These are phyloP conservation scores for Penicillium sp. DNA, from an alignment of 2,329 filamentous ascomycete species.

Conservation along the genomic window DNA sequence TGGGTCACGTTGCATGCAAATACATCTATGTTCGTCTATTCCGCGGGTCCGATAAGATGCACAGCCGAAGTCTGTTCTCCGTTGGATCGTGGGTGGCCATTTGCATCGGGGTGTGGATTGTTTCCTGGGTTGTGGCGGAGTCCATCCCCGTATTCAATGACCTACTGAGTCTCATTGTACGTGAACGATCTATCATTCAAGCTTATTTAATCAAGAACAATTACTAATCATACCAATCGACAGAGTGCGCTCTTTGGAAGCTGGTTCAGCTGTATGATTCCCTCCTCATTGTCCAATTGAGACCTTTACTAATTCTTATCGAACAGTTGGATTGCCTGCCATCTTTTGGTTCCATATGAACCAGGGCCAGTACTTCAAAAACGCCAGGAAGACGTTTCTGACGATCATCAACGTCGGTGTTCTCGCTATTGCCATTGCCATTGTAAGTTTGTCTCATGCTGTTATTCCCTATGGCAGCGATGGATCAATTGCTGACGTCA, in stretches of 20 bases:
- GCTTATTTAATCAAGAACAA: not conserved
- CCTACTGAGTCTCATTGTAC: conserved; percentile 63
- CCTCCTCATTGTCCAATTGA: not conserved
- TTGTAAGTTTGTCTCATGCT: conserved; percentile 21
- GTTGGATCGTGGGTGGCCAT: conserved; percentile 64
- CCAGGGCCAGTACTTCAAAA: conserved; percentile 34
- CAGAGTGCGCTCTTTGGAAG: conserved; percentile 62
- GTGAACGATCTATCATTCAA: conserved; percentile 3
- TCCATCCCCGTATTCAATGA: conserved; percentile 71
- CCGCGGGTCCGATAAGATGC: conserved; percentile 59
- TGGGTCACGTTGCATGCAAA: conserved; percentile 68
- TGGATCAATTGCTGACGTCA: conserved; percentile 5
- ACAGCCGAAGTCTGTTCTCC: conserved; percentile 53
- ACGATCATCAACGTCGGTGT: conserved; percentile 29
- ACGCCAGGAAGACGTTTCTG: conserved; percentile 33
- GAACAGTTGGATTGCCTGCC: conserved; percentile 43
- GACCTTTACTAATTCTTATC: conserved; percentile 9
- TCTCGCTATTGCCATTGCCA: conserved; percentile 26
- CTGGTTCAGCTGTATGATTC: conserved; percentile 62
- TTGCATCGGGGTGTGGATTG: conserved; percentile 58
- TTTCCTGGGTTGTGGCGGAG: conserved; percentile 70
- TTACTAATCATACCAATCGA: conserved; percentile 25
- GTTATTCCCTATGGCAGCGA: not conserved
- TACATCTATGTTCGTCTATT: conserved; percentile 69
- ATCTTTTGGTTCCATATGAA: conserved; percentile 44